phyloP scores from a whole-genome alignment of 148 eudicot species.

The Mesembryanthemum crystallinum region DNA sequence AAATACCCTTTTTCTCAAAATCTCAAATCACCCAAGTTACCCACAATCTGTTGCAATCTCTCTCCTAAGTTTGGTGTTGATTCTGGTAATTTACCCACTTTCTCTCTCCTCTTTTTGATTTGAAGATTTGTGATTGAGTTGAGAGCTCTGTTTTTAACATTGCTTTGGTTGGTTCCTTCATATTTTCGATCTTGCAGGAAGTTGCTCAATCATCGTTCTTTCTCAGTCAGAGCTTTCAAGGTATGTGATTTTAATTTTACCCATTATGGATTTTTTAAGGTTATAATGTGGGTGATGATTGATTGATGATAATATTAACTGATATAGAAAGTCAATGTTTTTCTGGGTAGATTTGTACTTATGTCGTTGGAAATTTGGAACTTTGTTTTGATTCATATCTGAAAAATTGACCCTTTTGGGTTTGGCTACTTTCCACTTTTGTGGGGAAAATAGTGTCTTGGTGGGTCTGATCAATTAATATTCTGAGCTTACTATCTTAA shows the following conservation, averaged over 20 bases:
- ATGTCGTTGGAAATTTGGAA: not conserved
- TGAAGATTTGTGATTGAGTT: no score
- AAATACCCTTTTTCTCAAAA: not conserved
- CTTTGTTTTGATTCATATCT: not conserved
- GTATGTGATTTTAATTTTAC: conserved; percentile 12
- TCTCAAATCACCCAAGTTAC: not conserved
- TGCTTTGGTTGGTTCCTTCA: not conserved
- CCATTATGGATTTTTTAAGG: not conserved
- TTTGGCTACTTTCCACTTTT: not conserved
- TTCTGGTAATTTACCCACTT: conserved; percentile 2
- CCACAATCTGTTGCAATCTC: not conserved
- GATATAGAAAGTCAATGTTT: not conserved
- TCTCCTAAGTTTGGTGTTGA: not conserved
- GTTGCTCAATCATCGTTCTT: not conserved
- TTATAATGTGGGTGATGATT: conserved; percentile 10
- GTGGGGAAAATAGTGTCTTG: not conserved
- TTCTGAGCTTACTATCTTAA: not conserved
- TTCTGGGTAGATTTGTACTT: conserved; percentile 1
- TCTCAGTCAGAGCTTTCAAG: conserved; percentile 29
- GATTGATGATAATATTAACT: not conserved
- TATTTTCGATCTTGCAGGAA: conserved; percentile 11
- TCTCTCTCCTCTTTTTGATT: no score
- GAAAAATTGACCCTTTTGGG: not conserved
- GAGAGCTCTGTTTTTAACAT: no score
- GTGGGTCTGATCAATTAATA: not conserved